A percentile compares a stretch with the other conserved stretches of the same genome.
phyloP scores from a whole-genome alignment of 257 asterid genomes.

The Avicennia marina region DNA sequence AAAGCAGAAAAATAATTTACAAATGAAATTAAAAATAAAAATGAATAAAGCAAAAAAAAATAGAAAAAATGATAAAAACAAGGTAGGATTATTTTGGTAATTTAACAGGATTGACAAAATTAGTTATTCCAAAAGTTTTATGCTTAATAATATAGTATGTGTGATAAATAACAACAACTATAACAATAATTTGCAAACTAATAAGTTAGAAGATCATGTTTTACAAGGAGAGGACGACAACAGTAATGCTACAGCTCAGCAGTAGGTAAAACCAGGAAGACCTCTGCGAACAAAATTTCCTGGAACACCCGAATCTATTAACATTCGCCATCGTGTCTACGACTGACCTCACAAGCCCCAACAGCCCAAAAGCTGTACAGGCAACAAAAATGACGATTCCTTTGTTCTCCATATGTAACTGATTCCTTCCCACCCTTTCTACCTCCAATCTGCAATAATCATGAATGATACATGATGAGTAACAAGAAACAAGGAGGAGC shows the following conservation, averaged over 20 bases:
- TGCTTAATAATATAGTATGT: too few species aligned
- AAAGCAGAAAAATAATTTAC: too few species aligned
- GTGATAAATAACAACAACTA: too few species aligned
- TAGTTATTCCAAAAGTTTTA: too few species aligned
- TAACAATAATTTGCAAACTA: too few species aligned
- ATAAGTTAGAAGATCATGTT: slow-evolving; percentile 12
- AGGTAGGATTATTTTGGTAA: too few species aligned
- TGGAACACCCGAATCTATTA: slow-evolving; percentile 34
- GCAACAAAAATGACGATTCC: slow-evolving; percentile 64
- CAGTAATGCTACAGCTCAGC: slow-evolving; percentile 42
- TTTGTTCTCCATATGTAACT: slow-evolving; percentile 75
- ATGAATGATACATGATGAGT: not conserved
- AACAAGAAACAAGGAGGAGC: too few species aligned
- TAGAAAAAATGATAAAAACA: too few species aligned
- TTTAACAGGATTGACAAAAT: too few species aligned
- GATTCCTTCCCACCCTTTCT: slow-evolving; percentile 51
- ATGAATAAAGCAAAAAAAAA: too few species aligned
- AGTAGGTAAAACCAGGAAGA: slow-evolving; percentile 74
- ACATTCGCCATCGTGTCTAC: slow-evolving; percentile 37
- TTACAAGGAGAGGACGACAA: slow-evolving; percentile 52
- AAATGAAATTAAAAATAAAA: too few species aligned
- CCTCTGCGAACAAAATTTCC: slow-evolving; percentile 62
- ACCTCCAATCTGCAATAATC: slow-evolving; percentile 66
- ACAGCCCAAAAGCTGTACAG: slow-evolving; percentile 48
- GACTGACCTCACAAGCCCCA: slow-evolving; percentile 42